Base-by-base conservation (phyloP, 108 stramenopile genomes). In the Seminavis robusta region DNA sequence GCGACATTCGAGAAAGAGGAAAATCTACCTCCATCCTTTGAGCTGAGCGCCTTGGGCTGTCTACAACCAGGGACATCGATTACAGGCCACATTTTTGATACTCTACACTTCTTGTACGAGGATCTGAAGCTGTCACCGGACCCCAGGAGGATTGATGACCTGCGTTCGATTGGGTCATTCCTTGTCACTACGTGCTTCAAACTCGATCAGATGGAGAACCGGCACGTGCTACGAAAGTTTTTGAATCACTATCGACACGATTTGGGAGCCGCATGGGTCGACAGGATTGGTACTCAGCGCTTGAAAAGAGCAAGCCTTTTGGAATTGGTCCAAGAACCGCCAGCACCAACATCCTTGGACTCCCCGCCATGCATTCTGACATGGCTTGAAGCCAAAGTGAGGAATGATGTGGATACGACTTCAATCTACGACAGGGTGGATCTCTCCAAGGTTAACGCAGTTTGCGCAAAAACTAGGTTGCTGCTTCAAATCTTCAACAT, bases 71-170 rank as follows among this genome's bases (percentile, higher is more conserved):
- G 25, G 3, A 17, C 15, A 25, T 4, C 1, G 4, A 17, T 53
- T 23, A 21, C 57, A 7, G 49, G 51, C 8, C 23, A 39, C 0
- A 55, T 93, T 36, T 87, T 89, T 63, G 80, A 84, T 68, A 52
- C 81, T 0, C 40, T 93, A 38, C 86, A 87, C 54, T 57, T 78
- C 6, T 48, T 93, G 17, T 84, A 83, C 38, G 85, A 93, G 52
- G 88, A 93, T 58, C 66, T 60, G 29, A 80, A 84, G 36, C 66
- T 93, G 21, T 40, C 53, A 42, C 36, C 47, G 53, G 27, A 53
- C 52, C 45, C 51, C 23, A 33, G 47, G 52, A 39, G 52, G 61
- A 26, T 4, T 32, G 42, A 26, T 29, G 58, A 26, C 24, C 33
- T 62, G 13, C 32, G 21, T 19, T 53, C 44, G 23, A n/a, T 69